A percentile compares a stretch with the other conserved stretches of the same genome.
phyloP scores from a whole-genome alignment of 345 rosid species.

The Hibiscus trionum region DNA sequence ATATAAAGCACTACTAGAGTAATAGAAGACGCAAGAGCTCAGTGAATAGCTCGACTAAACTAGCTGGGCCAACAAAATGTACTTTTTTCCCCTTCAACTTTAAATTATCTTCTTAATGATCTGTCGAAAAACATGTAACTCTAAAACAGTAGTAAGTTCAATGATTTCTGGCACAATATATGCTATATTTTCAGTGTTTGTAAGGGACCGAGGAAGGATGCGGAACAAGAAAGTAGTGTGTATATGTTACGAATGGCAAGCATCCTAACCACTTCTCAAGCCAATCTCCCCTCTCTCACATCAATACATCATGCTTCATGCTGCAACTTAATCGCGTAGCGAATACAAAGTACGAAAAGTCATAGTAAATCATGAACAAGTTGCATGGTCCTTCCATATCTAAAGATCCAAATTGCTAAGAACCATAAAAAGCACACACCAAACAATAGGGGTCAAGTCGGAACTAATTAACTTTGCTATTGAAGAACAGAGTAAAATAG shows the following conservation, averaged over 20 bases:
- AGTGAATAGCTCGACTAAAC: neutral
- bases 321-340: neutral
- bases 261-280: neutral
- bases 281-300: neutral
- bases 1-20: neutral
- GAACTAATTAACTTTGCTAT: neutral
- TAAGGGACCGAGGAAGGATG: too few species aligned
- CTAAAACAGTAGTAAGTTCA: too few species aligned
- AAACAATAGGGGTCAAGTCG: neutral
- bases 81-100: neutral
- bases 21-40: neutral
- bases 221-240: too few species aligned
- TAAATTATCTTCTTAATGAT: too few species aligned
- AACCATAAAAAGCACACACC: neutral
- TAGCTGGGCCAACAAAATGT: neutral
- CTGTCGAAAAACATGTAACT: neutral
- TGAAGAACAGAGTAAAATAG: neutral
- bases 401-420: neutral
- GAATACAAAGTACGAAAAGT: neutral
- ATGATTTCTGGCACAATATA: too few species aligned
- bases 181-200: too few species aligned
- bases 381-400: neutral
- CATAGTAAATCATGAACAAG: neutral
- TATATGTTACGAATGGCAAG: neutral
- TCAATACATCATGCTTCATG: neutral